A percentile compares a stretch with the other conserved stretches of the same genome.
Conservation (phyloP, 1,284 basidiomycete genomes). For the Malassezia sp. region DNA sequence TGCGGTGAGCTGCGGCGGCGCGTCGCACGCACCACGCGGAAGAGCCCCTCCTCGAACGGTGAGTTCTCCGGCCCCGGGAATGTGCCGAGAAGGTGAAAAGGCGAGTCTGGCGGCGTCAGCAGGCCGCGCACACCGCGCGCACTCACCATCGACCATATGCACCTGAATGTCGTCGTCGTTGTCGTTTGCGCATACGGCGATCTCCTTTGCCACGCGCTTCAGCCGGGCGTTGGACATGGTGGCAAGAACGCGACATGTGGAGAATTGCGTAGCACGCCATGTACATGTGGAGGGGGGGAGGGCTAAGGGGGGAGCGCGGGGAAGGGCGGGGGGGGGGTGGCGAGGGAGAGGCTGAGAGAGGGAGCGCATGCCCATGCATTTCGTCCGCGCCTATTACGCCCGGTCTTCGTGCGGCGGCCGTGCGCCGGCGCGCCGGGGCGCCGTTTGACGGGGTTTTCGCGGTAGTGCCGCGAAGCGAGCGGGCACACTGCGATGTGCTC, state of each 20-base stretch:
- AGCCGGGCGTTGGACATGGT: conserved; percentile 65
- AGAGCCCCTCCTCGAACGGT: conserved; percentile 83
- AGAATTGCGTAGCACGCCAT: not conserved
- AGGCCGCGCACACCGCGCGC: no score
- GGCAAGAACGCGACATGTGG: not conserved
- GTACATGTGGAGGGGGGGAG: no score
- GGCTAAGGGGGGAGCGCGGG: no score
- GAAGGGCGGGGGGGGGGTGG: no score
- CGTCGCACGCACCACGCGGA: conserved; percentile 66
- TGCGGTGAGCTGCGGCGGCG: conserved; percentile 41
- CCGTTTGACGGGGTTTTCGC: no score
- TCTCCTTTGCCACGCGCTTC: conserved; percentile 73
- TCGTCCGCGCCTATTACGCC: no score
- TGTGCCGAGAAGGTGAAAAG: conserved; percentile 28
- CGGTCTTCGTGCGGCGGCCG: no score
- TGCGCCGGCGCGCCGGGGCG: no score
- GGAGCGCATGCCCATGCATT: no score
- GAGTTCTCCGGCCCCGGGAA: conserved; percentile 54
- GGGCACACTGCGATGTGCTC: no score
- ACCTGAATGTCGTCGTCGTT: conserved; percentile 72
- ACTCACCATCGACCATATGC: conserved; percentile 60
- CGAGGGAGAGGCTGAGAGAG: no score
- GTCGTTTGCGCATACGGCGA: conserved; percentile 81
- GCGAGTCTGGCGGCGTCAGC: conserved; percentile 13
- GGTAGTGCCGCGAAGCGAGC: no score